These are phyloP conservation scores for Gynandropsis gynandra DNA, from an alignment of 345 rosid species.

Conservation along the genomic window DNA sequence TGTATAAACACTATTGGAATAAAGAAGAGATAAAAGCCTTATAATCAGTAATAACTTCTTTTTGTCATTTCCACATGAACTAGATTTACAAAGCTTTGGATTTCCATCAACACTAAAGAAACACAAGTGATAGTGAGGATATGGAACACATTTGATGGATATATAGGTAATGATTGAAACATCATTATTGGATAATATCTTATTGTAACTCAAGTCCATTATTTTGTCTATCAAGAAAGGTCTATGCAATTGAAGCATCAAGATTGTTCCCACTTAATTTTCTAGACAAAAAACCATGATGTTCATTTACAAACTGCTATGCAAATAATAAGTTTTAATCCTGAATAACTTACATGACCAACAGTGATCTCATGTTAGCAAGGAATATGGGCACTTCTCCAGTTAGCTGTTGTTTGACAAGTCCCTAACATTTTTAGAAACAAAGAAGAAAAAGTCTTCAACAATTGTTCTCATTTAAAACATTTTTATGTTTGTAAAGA, in stretches of 20 bases:
- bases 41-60: too few relatives aligned
- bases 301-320: background rate
- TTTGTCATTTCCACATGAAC: slow-evolving; percentile 19
- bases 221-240: slow-evolving; percentile 17
- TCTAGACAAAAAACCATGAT: slow-evolving; percentile 11
- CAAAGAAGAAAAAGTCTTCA: too few relatives aligned
- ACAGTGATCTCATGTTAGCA: slow-evolving; percentile 22
- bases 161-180: background rate
- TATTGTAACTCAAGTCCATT: slow-evolving; percentile 27
- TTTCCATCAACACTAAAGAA: slow-evolving; percentile 26
- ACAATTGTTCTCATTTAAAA: too few relatives aligned
- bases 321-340: too few relatives aligned
- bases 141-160: background rate
- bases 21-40: too few relatives aligned
- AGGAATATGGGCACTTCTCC: slow-evolving; percentile 38
- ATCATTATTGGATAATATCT: background rate
- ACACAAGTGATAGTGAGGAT: background rate
- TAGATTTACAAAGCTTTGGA: slow-evolving; percentile 17
- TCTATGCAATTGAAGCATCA: slow-evolving; percentile 28
- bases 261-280: slow-evolving; percentile 33
- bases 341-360: slow-evolving; percentile 35
- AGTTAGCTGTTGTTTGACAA: slow-evolving; percentile 28
- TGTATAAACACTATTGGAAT: too few relatives aligned
- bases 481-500: too few relatives aligned
- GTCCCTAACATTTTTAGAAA: slow-evolving; percentile 24